Percentiles rank a stretch among this genome's conserved stretches.
Evolutionary conservation across 2,329 filamentous ascomycete species (phyloP).

Genomic region (Talaromyces albobiverticillius): DNA sequence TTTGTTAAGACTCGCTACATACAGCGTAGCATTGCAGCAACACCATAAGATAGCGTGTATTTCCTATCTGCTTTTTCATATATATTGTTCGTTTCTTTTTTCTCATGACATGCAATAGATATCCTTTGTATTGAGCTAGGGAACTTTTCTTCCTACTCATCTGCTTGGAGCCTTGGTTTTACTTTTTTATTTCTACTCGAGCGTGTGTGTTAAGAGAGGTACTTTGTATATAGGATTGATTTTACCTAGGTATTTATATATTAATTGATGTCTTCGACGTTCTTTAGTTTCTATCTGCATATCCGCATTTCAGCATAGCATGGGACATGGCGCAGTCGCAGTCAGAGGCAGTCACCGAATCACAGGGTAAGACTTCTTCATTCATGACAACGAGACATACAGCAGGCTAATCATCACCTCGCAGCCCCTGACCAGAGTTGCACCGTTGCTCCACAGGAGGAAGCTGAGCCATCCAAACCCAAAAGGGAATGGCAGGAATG

Average conservation of each 20-base stretch:
- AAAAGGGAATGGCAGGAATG: too few species aligned
- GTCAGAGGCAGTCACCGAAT: too few species aligned
- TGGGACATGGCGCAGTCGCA: too few species aligned
- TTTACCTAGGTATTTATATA: background rate
- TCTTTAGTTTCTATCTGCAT: too few species aligned
- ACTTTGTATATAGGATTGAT: background rate
- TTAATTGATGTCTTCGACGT: too few species aligned
- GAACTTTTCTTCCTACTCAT: background rate
- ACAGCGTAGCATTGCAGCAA: slow-evolving; percentile 25
- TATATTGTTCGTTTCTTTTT: background rate
- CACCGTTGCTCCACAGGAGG: too few species aligned
- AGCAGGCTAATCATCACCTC: too few species aligned
- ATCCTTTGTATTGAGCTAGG: slow-evolving; percentile 3
- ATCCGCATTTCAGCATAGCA: too few species aligned
- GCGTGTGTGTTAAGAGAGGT: background rate
- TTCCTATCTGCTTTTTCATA: background rate
- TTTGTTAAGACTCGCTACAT: slow-evolving; percentile 34
- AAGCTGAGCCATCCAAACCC: too few species aligned
- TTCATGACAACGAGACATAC: too few species aligned
- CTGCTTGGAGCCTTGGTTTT: background rate
- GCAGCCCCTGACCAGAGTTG: too few species aligned
- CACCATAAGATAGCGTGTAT: slow-evolving; percentile 5
- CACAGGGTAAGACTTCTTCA: too few species aligned
- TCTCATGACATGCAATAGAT: slow-evolving; percentile 1
- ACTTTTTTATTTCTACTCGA: background rate